Percentiles rank a stretch among this genome's conserved stretches.
Evolutionary conservation across 75 land plant genomes (phyloP).

Genomic region (Cunninghamia lanceolata): DNA sequence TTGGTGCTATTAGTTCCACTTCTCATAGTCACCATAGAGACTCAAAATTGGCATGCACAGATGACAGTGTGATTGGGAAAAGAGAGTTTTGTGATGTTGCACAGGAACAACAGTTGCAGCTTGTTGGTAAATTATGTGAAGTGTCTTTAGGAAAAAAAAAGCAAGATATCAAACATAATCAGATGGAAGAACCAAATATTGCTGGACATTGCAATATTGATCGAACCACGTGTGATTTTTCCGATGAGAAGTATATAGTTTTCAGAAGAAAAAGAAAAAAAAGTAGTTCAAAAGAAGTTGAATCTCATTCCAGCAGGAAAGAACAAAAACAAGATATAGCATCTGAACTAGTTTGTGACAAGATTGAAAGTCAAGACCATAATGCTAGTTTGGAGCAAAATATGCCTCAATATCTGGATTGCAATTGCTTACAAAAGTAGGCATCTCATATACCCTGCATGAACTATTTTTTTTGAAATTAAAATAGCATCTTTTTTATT

Average conservation of each 20-base stretch:
- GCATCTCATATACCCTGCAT: neutral
- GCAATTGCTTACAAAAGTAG: neutral
- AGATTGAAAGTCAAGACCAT: neutral
- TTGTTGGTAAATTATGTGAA: neutral
- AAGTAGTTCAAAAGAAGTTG: neutral
- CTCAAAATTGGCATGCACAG: neutral
- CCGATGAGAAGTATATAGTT: neutral
- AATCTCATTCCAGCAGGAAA: neutral
- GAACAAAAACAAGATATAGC: neutral
- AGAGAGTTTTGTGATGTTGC: neutral
- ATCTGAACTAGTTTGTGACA: neutral
- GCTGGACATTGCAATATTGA: neutral
- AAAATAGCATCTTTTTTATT: neutral
- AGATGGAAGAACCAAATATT: neutral
- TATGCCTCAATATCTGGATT: neutral
- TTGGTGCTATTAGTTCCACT: neutral
- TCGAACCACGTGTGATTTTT: neutral
- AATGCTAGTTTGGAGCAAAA: neutral
- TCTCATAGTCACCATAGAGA: neutral
- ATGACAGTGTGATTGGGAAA: neutral
- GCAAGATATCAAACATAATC: neutral
- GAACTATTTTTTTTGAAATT: neutral
- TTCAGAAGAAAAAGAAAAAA: conserved; percentile 1
- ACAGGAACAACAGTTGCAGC: neutral
- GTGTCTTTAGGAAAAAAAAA: neutral